A percentile compares a stretch with the other conserved stretches of the same genome.
Evolutionary conservation across 1,139 yeast species (phyloP).

Genomic region (Saccharomyces hybrid): DNA sequence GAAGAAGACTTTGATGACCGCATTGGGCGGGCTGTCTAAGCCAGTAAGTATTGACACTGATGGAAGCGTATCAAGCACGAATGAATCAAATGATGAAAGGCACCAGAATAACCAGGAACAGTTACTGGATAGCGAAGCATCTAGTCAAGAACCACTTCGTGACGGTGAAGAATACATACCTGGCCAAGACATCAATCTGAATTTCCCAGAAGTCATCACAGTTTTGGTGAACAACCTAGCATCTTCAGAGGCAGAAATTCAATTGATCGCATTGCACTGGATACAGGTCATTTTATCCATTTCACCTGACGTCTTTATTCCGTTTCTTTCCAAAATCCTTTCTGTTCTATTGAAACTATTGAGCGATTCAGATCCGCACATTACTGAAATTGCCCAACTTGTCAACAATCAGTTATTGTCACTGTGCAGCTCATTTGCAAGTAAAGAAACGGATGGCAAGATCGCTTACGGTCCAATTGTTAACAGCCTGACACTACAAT

Average conservation of each 20-base stretch:
- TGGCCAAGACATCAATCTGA: constrained; percentile 81
- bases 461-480: constrained; percentile 54
- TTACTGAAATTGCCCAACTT: constrained; percentile 46
- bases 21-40: constrained; percentile 21
- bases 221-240: constrained; percentile 74
- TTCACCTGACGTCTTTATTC: constrained; percentile 68
- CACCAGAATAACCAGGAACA: constrained; percentile 7
- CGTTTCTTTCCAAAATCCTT: constrained; percentile 52
- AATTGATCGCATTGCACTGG: constrained; percentile 78
- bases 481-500: constrained; percentile 53
- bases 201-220: constrained; percentile 71
- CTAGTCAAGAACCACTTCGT: constrained; percentile 16
- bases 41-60: constrained; percentile 12
- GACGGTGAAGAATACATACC: constrained; percentile 59
- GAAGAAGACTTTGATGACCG: constrained; percentile 28
- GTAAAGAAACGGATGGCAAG: constrained; percentile 29
- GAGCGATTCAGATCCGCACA: constrained; percentile 39
- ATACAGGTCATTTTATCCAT: constrained; percentile 64
- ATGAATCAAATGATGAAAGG: constrained; percentile 8
- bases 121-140: constrained; percentile 8
- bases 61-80: constrained; percentile 6
- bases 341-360: constrained; percentile 51
- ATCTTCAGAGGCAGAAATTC: constrained; percentile 68
- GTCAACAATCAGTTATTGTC: constrained; percentile 46
- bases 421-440: constrained; percentile 35